Percentiles rank a stretch among this genome's conserved stretches.
phyloP scores from a whole-genome alignment of 2,329 filamentous ascomycete genomes.

The Orbilia quercus region DNA sequence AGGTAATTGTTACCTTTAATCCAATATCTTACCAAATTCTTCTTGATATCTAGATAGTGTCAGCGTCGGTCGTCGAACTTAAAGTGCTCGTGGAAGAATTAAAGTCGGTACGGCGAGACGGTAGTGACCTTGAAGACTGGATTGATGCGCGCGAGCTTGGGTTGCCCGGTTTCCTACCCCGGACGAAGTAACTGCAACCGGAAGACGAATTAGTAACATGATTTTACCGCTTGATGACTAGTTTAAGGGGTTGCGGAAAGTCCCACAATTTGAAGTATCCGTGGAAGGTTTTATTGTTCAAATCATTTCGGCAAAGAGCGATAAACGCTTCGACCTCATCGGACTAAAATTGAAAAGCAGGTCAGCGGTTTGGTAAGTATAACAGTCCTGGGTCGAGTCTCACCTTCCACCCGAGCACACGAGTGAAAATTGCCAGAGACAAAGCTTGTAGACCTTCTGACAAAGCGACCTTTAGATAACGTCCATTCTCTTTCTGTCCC shows the following conservation, averaged over 20 bases:
- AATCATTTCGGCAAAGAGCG: conserved; percentile 47
- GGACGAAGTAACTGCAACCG: conserved; percentile 39
- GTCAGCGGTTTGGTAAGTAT: not conserved
- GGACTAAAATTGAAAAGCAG: conserved; percentile 16
- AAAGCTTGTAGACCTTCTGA: conserved; percentile 62
- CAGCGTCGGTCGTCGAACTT: conserved; percentile 27
- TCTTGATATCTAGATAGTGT: not conserved
- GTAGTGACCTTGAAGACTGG: conserved; percentile 16
- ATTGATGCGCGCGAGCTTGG: not conserved
- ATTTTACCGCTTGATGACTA: not conserved
- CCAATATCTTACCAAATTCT: no score
- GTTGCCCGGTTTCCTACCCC: conserved; percentile 36
- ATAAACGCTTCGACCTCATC: conserved; percentile 53
- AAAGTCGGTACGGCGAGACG: not conserved
- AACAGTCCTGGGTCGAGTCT: not conserved
- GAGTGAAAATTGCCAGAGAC: conserved; percentile 59
- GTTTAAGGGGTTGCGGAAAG: not conserved
- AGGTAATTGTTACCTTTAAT: no score
- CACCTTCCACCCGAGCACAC: conserved; percentile 44
- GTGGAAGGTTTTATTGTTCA: conserved; percentile 45
- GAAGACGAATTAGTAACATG: not conserved
- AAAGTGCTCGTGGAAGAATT: conserved; percentile 35
- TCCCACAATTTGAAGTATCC: conserved; percentile 53
- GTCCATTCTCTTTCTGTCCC: conserved; percentile 68
- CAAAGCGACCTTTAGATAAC: conserved; percentile 62